Base-by-base conservation (phyloP, 768 basidiomycete genomes). In the Mycena maculata region DNA sequence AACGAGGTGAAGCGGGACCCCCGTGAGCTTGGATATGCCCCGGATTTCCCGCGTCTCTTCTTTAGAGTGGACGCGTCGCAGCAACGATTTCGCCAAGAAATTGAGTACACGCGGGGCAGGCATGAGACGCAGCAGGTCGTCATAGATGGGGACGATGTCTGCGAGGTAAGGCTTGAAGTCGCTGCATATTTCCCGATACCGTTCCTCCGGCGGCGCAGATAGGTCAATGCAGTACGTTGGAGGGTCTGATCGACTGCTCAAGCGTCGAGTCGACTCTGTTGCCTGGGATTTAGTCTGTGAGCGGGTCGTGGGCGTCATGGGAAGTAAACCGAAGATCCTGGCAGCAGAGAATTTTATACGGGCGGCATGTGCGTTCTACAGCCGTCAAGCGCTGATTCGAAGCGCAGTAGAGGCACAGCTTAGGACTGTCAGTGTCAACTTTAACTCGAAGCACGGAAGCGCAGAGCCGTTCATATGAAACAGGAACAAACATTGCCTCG, bases 21-120 rank as follows among this genome's bases (percentile, higher is more conserved):
- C 75, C 13, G 76, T 75, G 23, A 48, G 73, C 33, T 70, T 61
- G 2, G 79, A 60, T 10, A 82, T 81, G 0, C 80, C 80, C 27
- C 67, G 67, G 6, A 81, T 77, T 62, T 81, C 80, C 48, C 73
- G 67, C 3, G 75, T 79, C 55, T 82, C 80, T 60, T 81, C 80
- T 4, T 58, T 39, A 4, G 76, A 76, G 42, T 72, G 68, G 27
- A 82, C 78, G 33, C 75, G 73, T 52, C 72, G 68, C 31, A 82
- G 67, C 7, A 78, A 42, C 2, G 59, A 31, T 36, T 69, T 76
- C 0, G 77, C 79, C 20, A 80, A 45, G 31, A 71, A 73, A 18
- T 68, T 42, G 20, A 76, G 63, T 8, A 78, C 16, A 12, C 75
- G 71, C 11, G 77, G 79, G 15, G 61, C 69, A 1, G 73, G 62